Evolutionary conservation across 1,139 yeast genomes (phyloP).

Genomic region (Cylindricascospora bacillispora): DNA sequence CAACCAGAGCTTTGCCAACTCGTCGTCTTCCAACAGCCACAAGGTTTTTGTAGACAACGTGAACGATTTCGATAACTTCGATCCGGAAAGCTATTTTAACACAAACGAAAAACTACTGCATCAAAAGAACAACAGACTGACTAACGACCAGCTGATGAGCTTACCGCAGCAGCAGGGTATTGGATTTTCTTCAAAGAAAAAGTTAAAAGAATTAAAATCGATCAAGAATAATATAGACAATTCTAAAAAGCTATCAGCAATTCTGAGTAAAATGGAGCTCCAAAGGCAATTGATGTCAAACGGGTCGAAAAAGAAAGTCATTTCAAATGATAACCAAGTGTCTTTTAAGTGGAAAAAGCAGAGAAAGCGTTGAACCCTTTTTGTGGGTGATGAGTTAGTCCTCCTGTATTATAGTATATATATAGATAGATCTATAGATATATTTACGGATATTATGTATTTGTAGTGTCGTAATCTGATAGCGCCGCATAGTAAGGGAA

Average conservation of each 20-base stretch:
- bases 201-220: constrained; percentile 43
- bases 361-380: constrained; percentile 58
- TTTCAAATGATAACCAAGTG: constrained; percentile 49
- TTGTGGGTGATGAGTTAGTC: too few relatives aligned
- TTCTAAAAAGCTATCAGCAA: constrained; percentile 50
- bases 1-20: constrained; percentile 40
- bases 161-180: constrained; percentile 5
- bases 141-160: constrained; percentile 39
- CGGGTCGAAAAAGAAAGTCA: constrained; percentile 71
- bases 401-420: too few relatives aligned
- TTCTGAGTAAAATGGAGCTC: constrained; percentile 58
- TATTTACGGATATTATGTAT: too few relatives aligned
- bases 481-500: too few relatives aligned
- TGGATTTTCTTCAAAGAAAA: constrained; percentile 34
- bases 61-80: constrained; percentile 43
- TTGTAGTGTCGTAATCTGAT: too few relatives aligned
- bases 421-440: too few relatives aligned
- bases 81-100: constrained; percentile 51
- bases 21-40: constrained; percentile 67
- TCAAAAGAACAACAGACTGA: constrained; percentile 52
- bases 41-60: constrained; percentile 71
- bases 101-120: constrained; percentile 54
- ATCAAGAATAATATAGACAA: constrained; percentile 52
- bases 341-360: constrained; percentile 80
- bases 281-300: constrained; percentile 84